Percentiles rank a stretch among this genome's conserved stretches.
Conservation (phyloP, 805 yeast species). For the Saturnispora saitoi region DNA sequence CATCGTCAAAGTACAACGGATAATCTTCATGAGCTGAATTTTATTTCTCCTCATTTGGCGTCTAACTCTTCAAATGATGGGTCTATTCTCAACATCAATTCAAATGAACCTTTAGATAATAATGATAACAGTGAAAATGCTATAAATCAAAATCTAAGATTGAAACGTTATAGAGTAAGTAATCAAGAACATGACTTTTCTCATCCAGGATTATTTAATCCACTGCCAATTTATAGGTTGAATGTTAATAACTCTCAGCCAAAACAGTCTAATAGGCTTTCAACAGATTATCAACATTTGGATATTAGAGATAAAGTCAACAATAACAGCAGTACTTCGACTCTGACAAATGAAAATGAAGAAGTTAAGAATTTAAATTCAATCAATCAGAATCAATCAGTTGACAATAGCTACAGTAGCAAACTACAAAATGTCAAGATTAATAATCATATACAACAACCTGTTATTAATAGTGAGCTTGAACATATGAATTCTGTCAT, state of each 20-base stretch:
- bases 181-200: constrained; percentile 2
- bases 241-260: not conserved
- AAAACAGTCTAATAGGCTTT: not conserved
- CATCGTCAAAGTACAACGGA: not conserved
- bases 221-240: not conserved
- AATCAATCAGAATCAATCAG: not conserved
- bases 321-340: too few relatives aligned
- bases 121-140: not conserved
- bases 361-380: not conserved
- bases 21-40: not conserved
- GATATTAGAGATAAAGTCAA: not conserved
- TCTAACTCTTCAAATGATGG: not conserved
- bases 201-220: not conserved
- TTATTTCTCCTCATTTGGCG: not conserved
- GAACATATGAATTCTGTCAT: constrained; percentile 8
- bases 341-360: not conserved
- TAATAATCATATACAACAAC: not conserved
- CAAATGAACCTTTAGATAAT: too few relatives aligned
- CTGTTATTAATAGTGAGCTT: not conserved
- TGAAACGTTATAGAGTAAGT: not conserved
- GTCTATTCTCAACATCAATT: too few relatives aligned
- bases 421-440: not conserved
- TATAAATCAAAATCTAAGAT: not conserved
- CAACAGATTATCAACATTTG: not conserved
- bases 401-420: not conserved